Evolutionary conservation across 306 rosid species (phyloP).

Genomic region (Luffa aegyptiaca): DNA sequence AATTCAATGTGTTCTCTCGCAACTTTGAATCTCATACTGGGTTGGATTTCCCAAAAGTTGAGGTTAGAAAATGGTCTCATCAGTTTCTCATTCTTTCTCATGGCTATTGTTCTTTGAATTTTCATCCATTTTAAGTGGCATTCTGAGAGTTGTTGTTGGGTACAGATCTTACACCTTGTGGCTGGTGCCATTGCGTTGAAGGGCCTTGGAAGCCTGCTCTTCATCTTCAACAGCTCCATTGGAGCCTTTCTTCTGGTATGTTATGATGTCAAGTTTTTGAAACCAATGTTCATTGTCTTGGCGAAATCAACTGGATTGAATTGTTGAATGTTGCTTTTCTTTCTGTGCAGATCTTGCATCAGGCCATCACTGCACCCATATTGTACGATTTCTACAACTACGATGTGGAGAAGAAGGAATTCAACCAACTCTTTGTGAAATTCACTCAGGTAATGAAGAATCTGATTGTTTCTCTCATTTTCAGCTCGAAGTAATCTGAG

Average conservation of each 20-base stretch:
- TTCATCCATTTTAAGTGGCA: not conserved
- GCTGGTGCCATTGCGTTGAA: conserved; percentile 40
- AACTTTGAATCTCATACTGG: conserved; percentile 35
- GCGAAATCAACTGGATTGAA: not conserved
- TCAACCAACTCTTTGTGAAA: conserved; percentile 41
- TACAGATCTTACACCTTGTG: conserved; percentile 37
- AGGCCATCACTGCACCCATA: conserved; percentile 37
- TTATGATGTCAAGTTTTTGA: not conserved
- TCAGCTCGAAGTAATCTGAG: not conserved
- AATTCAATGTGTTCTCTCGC: conserved; percentile 28
- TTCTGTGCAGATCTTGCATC: conserved; percentile 44
- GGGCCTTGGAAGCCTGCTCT: conserved; percentile 48
- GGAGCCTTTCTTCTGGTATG: conserved; percentile 58
- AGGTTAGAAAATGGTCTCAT: conserved; percentile 21
- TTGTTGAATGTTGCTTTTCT: not conserved
- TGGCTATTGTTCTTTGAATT: not conserved
- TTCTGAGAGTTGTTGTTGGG: not conserved
- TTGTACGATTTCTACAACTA: conserved; percentile 64
- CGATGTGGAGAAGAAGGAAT: conserved; percentile 45
- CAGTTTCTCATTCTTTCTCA: not conserved
- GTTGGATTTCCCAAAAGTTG: conserved; percentile 31
- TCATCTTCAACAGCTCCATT: conserved; percentile 42
- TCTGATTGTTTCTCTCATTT: not conserved
- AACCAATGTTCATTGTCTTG: not conserved
- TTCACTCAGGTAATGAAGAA: conserved; percentile 43